Conservation (phyloP, 208 protist species). For the Crithidia brevicula region DNA sequence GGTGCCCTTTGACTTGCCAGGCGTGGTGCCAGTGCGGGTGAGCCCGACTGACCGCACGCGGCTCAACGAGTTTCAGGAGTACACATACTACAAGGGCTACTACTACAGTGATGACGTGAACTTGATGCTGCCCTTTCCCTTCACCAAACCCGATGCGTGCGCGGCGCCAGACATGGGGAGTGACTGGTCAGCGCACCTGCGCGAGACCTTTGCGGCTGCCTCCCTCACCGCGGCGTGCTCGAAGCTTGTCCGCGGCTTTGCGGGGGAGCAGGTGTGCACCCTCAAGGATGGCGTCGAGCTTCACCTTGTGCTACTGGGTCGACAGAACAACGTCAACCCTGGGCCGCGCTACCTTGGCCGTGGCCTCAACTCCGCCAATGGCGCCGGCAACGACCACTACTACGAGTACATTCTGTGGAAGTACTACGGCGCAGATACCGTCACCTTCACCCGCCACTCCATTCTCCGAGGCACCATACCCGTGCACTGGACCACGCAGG, state of each 20-base stretch:
- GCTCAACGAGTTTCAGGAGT: slow-evolving; percentile 75
- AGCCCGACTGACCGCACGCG: slow-evolving; percentile 53
- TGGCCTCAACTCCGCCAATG: slow-evolving; percentile 76
- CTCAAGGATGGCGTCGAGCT: slow-evolving; percentile 54
- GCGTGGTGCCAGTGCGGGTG: slow-evolving; percentile 53
- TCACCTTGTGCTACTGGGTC: slow-evolving; percentile 68
- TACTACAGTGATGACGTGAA: slow-evolving; percentile 85
- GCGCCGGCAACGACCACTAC: slow-evolving; percentile 86
- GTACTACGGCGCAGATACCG: slow-evolving; percentile 35
- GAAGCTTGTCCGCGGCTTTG: slow-evolving; percentile 77
- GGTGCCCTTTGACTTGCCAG: slow-evolving; percentile 74
- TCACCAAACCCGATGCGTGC: slow-evolving; percentile 30
- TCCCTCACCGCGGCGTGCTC: slow-evolving; percentile 56
- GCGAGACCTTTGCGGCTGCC: slow-evolving; percentile 46
- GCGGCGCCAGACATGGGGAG: slow-evolving; percentile 57
- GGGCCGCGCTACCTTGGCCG: slow-evolving; percentile 82
- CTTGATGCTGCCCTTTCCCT: slow-evolving; percentile 78
- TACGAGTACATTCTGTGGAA: slow-evolving; percentile 90
- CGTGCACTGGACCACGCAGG: slow-evolving; percentile 83
- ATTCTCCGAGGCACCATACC: slow-evolving; percentile 86
- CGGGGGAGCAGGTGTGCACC: slow-evolving; percentile 45
- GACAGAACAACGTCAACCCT: slow-evolving; percentile 84
- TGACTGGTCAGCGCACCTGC: slow-evolving; percentile 78
- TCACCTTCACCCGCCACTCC: slow-evolving; percentile 69
- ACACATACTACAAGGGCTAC: slow-evolving; percentile 75